Base-by-base conservation (phyloP, 257 asterid species). In the Solanum ossicruentum region DNA sequence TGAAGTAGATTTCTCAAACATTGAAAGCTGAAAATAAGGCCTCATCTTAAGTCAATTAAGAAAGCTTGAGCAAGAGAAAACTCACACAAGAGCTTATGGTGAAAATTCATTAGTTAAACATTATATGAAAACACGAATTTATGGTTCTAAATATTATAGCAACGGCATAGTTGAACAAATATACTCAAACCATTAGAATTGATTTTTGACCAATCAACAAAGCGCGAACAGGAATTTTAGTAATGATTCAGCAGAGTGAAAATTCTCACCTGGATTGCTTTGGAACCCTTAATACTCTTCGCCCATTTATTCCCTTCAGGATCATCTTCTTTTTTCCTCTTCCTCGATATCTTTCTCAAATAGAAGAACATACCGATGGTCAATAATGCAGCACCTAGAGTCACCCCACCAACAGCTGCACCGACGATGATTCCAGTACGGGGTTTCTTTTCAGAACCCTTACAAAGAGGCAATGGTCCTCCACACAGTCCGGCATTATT, bases 401-500 rank as follows among this genome's bases (percentile, higher is more conserved):
- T 80, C 66, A 88, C 58, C 83, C 90, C 93, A 84, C 90, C 93
- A 84, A 85, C 88, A 72, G 90, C 93, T 26, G 90, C 92, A 69
- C 86, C 88, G 3, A 26, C 86, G 70, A 91, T 72, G 73, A 83
- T 20, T 84, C 82, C 90, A 7, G 83, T 84, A 47, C 8, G 18
- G 32, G 82, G 12, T 80, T 89, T 89, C 89, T 87, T 91, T 20
- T 83, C 16, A 18, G 81, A 1, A 83, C 36, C 89, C 78, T 3
- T 2, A 86, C 97, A 94, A 51, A 3, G 17, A 12, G 89, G 20
- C 85, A 93, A 85, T 26, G 94, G 93, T 15, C 0, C n/a, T 54
- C 93, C 95, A 84, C 97, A 94, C 3, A 94, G 90, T 32, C 97
- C 98, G 3, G 84, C 82, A 88, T 94, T 94, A 77, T 85, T 83